Conservation (phyloP, 1,284 basidiomycete species). For the Acaromyces ingoldii region DNA sequence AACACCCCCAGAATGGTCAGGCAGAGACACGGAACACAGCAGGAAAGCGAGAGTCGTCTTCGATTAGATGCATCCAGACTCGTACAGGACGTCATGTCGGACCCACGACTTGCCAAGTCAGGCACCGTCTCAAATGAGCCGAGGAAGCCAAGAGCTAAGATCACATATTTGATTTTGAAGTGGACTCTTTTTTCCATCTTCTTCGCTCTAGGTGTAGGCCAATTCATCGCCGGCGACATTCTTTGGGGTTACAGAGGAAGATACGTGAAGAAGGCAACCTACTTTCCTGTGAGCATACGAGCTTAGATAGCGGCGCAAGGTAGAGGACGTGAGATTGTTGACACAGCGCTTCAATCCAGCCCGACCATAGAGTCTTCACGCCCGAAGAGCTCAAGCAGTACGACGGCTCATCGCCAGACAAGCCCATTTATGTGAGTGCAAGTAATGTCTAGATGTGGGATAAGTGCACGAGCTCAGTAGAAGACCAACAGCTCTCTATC, state of each 20-base stretch:
- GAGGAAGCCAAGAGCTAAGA: too few relatives aligned
- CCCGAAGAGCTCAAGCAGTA: conserved; percentile 65
- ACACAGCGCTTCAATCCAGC: conserved; percentile 51
- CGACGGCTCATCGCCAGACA: conserved; percentile 67
- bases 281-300: conserved; percentile 46
- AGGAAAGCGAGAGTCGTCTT: too few relatives aligned
- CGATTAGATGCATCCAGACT: too few relatives aligned
- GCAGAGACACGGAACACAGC: too few relatives aligned
- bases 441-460: too few relatives aligned
- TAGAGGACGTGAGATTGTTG: background rate
- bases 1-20: too few relatives aligned
- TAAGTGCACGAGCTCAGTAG: background rate
- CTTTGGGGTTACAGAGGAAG: conserved; percentile 48
- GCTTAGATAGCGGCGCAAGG: too few relatives aligned
- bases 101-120: too few relatives aligned
- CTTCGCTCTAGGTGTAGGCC: conserved; percentile 18
- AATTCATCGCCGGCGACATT: conserved; percentile 43
- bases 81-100: too few relatives aligned
- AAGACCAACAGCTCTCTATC: conserved; percentile 54
- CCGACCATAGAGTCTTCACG: conserved; percentile 67
- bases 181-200: conserved; percentile 13
- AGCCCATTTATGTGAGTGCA: conserved; percentile 73
- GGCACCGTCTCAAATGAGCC: too few relatives aligned
- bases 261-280: conserved; percentile 36
- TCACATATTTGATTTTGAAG: too few relatives aligned